Evolutionary conservation across 2,329 filamentous ascomycete species (phyloP).

Genomic region (Aureobasidium zeae): DNA sequence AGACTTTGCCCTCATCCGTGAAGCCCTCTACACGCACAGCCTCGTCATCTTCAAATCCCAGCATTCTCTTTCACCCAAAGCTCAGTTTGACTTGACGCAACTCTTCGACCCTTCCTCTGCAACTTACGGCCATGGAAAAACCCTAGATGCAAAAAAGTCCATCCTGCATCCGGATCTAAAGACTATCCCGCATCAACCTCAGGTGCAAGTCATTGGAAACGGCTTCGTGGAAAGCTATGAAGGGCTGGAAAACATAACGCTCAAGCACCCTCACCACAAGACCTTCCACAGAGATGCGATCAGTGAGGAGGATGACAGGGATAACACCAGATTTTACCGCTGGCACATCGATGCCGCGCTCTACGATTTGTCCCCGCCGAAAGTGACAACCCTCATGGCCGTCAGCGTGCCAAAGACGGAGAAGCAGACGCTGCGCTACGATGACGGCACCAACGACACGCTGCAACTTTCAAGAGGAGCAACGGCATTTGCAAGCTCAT

Average conservation of each 20-base stretch:
- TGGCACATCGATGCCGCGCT: slow-evolving; percentile 77
- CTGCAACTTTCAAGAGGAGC: slow-evolving; percentile 63
- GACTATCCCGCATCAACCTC: slow-evolving; percentile 69
- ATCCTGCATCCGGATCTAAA: slow-evolving; percentile 72
- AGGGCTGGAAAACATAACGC: slow-evolving; percentile 56
- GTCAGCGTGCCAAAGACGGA: slow-evolving; percentile 61
- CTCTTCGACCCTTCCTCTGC: slow-evolving; percentile 59
- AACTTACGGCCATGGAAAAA: slow-evolving; percentile 68
- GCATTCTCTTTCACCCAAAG: slow-evolving; percentile 52
- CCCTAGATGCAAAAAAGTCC: slow-evolving; percentile 54
- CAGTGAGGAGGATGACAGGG: slow-evolving; percentile 50
- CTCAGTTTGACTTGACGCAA: slow-evolving; percentile 65
- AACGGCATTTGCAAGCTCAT: slow-evolving; percentile 64
- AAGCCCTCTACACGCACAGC: slow-evolving; percentile 58
- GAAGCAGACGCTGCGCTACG: slow-evolving; percentile 59
- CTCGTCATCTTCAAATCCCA: slow-evolving; percentile 65
- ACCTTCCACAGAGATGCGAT: slow-evolving; percentile 63
- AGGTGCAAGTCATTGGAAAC: slow-evolving; percentile 74
- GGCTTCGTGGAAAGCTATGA: slow-evolving; percentile 61
- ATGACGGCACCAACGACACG: slow-evolving; percentile 59
- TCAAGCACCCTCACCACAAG: slow-evolving; percentile 67
- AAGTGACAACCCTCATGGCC: slow-evolving; percentile 63
- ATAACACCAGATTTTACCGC: slow-evolving; percentile 56
- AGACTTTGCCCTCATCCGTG: slow-evolving; percentile 54
- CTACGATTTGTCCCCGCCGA: slow-evolving; percentile 64